Evolutionary conservation across 768 basidiomycete genomes (phyloP), one percentile per base, ranked within the genome.

Genomic region (Tulasnella sp.): DNA sequence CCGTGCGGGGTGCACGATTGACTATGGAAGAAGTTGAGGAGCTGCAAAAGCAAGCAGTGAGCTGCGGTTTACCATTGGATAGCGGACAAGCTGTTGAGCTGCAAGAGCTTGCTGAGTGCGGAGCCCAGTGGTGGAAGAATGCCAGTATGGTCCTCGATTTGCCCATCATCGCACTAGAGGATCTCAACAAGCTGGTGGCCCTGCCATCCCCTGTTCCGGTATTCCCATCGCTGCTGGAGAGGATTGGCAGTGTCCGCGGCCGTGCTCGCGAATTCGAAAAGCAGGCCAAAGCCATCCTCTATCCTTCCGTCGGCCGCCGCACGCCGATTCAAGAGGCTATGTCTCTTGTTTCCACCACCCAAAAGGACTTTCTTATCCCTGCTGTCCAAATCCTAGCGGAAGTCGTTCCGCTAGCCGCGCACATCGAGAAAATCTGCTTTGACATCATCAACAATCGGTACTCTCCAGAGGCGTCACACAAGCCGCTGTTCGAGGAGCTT

Each of bases 211-310:
- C 86, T 46, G 88, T 93, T 72, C 93, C 94, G 2, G 88, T 95
- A 57, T 91, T 93, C 81, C 85, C 88, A 20, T 87, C 87, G 18
- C 86, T 93, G 74, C 86, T 92, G 69, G 90, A 90, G 78, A 88
- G 91, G 40, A 84, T 97, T 42, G 87, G 90, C 84, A 86, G 87
- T n/a, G 86, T 91, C 44, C 88, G 90, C 67, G 87, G 85, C 48
- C 92, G 91, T 82, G 94, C 92, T 48, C 89, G 88, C 81, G 93
- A 94, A 79, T 91, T 90, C 82, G 93, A 95, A 84, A 91, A 90
- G 85, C 91, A 92, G 81, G 93, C 93, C 1, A 89, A 87, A 80
- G 85, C 87, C 0, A 94, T 93, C 91, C 83, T 94, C 55, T 84
- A 86, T 20, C 88, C 89, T 11, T 91, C 91, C 46, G 81, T 85